A percentile compares a stretch with the other conserved stretches of the same genome.
phyloP scores from a whole-genome alignment of 2,329 filamentous ascomycete species.

The Microdochium nivale region DNA sequence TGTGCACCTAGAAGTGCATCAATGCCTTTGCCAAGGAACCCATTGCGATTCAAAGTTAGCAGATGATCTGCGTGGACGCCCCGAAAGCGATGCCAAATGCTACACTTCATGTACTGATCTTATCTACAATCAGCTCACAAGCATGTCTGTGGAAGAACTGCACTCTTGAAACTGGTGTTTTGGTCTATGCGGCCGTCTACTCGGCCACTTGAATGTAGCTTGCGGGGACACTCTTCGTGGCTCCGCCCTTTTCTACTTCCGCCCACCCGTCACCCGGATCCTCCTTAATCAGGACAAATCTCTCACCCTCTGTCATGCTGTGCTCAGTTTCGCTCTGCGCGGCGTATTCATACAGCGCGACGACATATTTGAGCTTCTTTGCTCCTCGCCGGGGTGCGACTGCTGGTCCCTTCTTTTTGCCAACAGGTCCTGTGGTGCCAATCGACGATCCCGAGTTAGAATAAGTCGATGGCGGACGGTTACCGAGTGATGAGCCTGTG shows the following conservation, averaged over 20 bases:
- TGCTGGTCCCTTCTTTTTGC: conserved; percentile 82
- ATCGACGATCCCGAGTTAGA: conserved; percentile 70
- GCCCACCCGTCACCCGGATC: conserved; percentile 94
- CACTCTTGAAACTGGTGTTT: too few species aligned
- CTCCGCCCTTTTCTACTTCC: conserved; percentile 87
- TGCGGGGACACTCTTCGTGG: conserved; percentile 82
- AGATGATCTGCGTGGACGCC: too few species aligned
- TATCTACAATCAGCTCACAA: too few species aligned
- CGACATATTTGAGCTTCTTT: conserved; percentile 89
- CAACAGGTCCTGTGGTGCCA: conserved; percentile 26
- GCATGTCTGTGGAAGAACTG: too few species aligned
- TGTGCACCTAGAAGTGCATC: too few species aligned
- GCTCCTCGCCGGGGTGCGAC: conserved; percentile 86
- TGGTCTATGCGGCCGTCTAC: too few species aligned
- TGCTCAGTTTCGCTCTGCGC: conserved; percentile 82
- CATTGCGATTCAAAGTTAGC: too few species aligned
- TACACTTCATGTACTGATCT: too few species aligned
- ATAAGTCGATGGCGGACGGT: conserved; percentile 65
- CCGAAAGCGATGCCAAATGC: too few species aligned
- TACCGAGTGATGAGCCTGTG: conserved; percentile 31
- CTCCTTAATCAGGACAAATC: conserved; percentile 80
- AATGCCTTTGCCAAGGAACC: too few species aligned
- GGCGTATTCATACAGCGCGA: conserved; percentile 86
- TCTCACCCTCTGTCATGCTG: conserved; percentile 83
- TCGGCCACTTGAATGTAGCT: conserved; percentile 70